These are phyloP conservation scores for Solanum verrucosum DNA, from an alignment of 257 asterid genomes.

Conservation along the genomic window DNA sequence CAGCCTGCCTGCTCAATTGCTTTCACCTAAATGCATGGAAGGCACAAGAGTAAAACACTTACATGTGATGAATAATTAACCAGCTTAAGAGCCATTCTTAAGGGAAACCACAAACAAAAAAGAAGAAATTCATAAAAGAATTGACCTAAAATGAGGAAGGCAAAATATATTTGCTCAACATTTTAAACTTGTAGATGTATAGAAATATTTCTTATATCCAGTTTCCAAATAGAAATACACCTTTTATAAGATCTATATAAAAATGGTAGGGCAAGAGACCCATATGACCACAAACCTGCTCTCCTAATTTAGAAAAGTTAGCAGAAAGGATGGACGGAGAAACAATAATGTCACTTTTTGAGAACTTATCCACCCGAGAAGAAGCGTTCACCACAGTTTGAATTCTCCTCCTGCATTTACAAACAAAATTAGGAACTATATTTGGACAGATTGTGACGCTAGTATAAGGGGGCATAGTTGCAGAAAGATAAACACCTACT, in stretches of 20 bases:
- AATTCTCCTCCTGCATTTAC: constrained; percentile 54
- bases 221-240: neutral
- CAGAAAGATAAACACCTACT: neutral
- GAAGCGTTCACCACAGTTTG: constrained; percentile 63
- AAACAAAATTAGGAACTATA: neutral
- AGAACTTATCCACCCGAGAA: constrained; percentile 86
- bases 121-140: neutral
- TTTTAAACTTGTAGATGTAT: neutral
- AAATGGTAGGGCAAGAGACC: neutral
- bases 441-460: neutral
- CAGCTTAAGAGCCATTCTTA: neutral
- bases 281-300: constrained; percentile 51
- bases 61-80: neutral
- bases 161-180: neutral
- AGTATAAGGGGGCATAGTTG: neutral
- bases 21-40: constrained; percentile 56
- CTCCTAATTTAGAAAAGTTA: constrained; percentile 88
- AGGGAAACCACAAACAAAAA: neutral
- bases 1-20: constrained; percentile 98
- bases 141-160: neutral
- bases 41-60: constrained; percentile 1
- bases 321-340: constrained; percentile 99
- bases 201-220: neutral
- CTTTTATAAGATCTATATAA: neutral
- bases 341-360: constrained; percentile 85